phyloP scores from a whole-genome alignment of 805 yeast species.

The Kockiozyma suomiensis region DNA sequence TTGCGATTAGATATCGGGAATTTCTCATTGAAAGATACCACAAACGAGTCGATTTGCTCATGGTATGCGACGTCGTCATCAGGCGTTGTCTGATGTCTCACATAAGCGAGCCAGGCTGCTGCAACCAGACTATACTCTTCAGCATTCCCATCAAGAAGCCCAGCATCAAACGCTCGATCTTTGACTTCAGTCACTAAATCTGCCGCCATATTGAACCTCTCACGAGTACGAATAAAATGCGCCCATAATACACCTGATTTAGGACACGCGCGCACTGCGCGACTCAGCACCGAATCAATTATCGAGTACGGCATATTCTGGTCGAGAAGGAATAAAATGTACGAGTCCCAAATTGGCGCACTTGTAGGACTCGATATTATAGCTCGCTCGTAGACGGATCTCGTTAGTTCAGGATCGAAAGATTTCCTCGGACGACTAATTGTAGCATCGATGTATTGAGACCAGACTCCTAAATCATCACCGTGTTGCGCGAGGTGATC shows the following conservation, averaged over 20 bases:
- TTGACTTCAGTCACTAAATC: constrained; percentile 12
- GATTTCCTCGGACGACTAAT: constrained; percentile 28
- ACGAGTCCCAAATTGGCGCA: constrained; percentile 39
- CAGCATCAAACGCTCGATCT: constrained; percentile 21
- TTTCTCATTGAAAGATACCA: background rate
- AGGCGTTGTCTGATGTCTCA: constrained; percentile 12
- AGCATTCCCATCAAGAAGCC: constrained; percentile 9
- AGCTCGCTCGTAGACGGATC: constrained; percentile 39
- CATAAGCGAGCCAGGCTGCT: constrained; percentile 22
- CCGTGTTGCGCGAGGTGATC: constrained; percentile 8
- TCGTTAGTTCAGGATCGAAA: constrained; percentile 22
- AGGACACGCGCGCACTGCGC: constrained; percentile 38
- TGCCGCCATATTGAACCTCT: constrained; percentile 8
- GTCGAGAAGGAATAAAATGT: constrained; percentile 36
- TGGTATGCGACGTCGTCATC: background rate
- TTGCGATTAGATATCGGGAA: constrained; percentile 2
- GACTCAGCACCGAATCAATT: constrained; percentile 17
- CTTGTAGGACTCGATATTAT: constrained; percentile 18
- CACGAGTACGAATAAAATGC: constrained; percentile 27
- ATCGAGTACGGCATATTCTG: constrained; percentile 4
- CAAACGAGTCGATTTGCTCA: background rate
- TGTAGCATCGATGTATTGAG: constrained; percentile 38
- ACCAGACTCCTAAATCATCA: constrained; percentile 29
- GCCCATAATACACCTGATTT: constrained; percentile 38
- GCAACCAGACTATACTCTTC: constrained; percentile 20